Evolutionary conservation across 1,139 yeast species (phyloP), one percentile per base, ranked within the genome.

Genomic region (Yamadazyma sp.): DNA sequence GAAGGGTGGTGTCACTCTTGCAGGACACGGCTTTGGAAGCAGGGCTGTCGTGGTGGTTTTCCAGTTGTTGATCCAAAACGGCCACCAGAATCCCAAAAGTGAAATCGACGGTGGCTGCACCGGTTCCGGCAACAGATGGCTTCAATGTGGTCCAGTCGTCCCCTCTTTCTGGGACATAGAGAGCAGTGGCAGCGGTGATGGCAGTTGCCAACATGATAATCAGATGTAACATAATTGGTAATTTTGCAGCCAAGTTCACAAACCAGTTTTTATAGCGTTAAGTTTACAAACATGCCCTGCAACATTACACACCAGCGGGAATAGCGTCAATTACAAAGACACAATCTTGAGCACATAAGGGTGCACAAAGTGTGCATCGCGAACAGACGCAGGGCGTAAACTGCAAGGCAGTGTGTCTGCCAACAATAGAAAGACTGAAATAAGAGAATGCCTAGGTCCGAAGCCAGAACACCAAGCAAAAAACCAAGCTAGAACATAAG

Each of bases 21-120:
- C 75, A 69, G 6, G 73, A 63, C 26, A 67, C 67, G 1, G 68
- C 58, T 26, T 46, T 51, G 23, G 43, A 37, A 14, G 29, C 11
- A 4, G 6, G 11, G 14, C 34, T 40, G 5, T 33, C 41, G 5
- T 35, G 45, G 24, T 37, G 31, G 2, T 24, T 17, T 40, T 64
- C 68, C 12, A 64, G 56, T 48, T 65, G 69, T 3, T 69, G 70
- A 38, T 61, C 70, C 10, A 43, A 41, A 34, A 60, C 58, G 33
- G 54, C 57, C n/a, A 65, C 71, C 23, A 62, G 64, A 34, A 67
- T 49, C 1, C 73, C 73, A 50, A 67, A 66, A 6, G 50, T 43
- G 39, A 61, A 66, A 2, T 66, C 68, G 30, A 65, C 53, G 7
- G 64, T 48, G 12, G 47, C 49, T 33, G 48, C 41, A 28, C 61